Conservation (phyloP, 768 basidiomycete species). For the Phaeolepiota aurea region DNA sequence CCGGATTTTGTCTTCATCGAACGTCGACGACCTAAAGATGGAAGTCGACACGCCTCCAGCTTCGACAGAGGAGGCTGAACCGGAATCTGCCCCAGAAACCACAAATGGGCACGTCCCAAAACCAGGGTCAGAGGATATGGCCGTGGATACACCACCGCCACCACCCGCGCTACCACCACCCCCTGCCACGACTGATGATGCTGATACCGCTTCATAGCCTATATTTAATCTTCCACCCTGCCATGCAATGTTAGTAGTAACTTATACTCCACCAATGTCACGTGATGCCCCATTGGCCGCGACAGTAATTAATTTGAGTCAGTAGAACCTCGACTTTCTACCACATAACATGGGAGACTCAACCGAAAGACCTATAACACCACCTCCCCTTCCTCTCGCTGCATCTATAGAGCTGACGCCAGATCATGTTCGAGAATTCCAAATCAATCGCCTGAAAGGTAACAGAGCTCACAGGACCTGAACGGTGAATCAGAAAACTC, state of each 20-base stretch:
- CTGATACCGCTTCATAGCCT: background rate
- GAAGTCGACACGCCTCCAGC: conserved; percentile 28
- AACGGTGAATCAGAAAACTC: conserved; percentile 3
- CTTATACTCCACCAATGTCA: too few species aligned
- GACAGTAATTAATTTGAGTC: too few species aligned
- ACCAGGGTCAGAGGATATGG: conserved; percentile 2
- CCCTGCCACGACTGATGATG: background rate
- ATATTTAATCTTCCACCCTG: background rate
- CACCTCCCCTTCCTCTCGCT: conserved; percentile 21
- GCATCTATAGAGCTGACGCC: conserved; percentile 37
- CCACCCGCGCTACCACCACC: background rate
- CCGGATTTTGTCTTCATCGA: conserved; percentile 27
- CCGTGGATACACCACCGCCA: background rate
- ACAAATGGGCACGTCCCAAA: background rate
- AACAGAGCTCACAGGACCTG: background rate
- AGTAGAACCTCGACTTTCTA: too few species aligned
- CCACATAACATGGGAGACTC: conserved; percentile 14
- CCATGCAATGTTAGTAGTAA: background rate
- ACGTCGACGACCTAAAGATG: conserved; percentile 22
- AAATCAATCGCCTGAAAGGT: conserved; percentile 79
- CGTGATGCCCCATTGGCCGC: too few species aligned
- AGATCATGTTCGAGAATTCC: conserved; percentile 64
- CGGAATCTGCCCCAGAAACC: conserved; percentile 2
- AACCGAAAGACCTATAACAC: conserved; percentile 25
- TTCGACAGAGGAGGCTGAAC: conserved; percentile 19